A percentile compares a stretch with the other conserved stretches of the same genome.
phyloP scores from a whole-genome alignment of 805 yeast species.

The Ogataea nakhonphanomensis region DNA sequence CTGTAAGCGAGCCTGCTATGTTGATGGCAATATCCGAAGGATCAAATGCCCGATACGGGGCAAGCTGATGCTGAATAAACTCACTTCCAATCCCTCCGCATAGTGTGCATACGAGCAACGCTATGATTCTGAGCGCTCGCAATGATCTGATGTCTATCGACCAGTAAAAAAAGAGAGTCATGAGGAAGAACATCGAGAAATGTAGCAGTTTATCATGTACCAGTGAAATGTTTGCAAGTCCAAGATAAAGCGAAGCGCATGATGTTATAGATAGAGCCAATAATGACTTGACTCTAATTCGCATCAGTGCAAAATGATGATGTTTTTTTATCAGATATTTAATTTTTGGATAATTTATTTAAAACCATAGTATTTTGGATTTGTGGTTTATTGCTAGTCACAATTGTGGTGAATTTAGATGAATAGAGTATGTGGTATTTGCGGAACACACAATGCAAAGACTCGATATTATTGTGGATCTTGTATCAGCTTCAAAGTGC shows the following conservation, averaged over 20 bases:
- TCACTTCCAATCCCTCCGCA: constrained; percentile 49
- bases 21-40: constrained; percentile 28
- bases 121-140: constrained; percentile 30
- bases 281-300: constrained; percentile 4
- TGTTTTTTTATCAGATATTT: background rate
- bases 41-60: constrained; percentile 46
- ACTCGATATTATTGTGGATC: constrained; percentile 23
- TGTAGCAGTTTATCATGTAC: constrained; percentile 48
- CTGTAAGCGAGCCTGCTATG: constrained; percentile 26
- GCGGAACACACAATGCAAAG: constrained; percentile 6
- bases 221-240: constrained; percentile 47
- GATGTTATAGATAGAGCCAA: constrained; percentile 1
- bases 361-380: background rate
- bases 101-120: constrained; percentile 41
- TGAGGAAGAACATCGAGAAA: constrained; percentile 40
- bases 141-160: constrained; percentile 37
- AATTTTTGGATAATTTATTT: background rate
- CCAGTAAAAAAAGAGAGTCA: constrained; percentile 48
- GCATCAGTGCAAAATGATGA: background rate
- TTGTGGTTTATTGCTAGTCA: background rate
- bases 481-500: constrained; percentile 27
- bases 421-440: constrained; percentile 20
- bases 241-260: constrained; percentile 37
- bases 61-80: constrained; percentile 40
- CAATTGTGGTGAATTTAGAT: constrained; percentile 1